Conservation (phyloP, 2,329 filamentous ascomycete genomes). For the Fusarium setosum region DNA sequence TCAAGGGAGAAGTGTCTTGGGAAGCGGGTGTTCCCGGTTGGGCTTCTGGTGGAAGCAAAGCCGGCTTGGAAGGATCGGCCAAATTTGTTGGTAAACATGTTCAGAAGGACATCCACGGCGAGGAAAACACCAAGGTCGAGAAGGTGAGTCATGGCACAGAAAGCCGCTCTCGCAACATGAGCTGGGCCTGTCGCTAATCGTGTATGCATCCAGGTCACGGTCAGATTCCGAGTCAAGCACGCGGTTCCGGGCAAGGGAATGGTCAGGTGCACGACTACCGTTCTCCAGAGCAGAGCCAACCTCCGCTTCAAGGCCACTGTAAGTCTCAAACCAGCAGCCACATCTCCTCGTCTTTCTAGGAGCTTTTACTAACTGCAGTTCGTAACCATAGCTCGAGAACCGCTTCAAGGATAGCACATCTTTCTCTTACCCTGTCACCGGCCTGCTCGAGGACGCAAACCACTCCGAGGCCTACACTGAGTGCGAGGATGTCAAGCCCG, state of each 20-base stretch:
- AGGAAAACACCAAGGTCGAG: background rate
- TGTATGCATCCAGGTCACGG: background rate
- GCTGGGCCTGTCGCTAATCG: background rate
- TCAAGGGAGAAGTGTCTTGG: background rate
- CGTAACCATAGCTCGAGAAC: background rate
- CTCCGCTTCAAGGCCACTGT: background rate
- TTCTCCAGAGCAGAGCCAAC: background rate
- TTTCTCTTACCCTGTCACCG: background rate
- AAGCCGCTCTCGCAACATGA: background rate
- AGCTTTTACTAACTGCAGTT: background rate
- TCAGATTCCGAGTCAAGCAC: background rate
- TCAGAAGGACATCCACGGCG: background rate
- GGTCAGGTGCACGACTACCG: background rate
- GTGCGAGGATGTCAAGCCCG: background rate
- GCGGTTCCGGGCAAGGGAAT: background rate
- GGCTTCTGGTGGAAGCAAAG: background rate
- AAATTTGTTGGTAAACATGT: background rate
- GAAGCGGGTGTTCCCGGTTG: background rate
- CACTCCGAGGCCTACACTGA: conserved; percentile 1
- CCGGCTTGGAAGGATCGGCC: background rate
- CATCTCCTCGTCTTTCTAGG: too few species aligned
- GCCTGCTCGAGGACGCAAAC: background rate
- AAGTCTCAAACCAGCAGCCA: background rate
- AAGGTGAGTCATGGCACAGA: background rate
- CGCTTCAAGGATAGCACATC: background rate